Evolutionary conservation across 2,329 filamentous ascomycete genomes (phyloP), one percentile per base, ranked within the genome.

Genomic region (Alternaria longipes): DNA sequence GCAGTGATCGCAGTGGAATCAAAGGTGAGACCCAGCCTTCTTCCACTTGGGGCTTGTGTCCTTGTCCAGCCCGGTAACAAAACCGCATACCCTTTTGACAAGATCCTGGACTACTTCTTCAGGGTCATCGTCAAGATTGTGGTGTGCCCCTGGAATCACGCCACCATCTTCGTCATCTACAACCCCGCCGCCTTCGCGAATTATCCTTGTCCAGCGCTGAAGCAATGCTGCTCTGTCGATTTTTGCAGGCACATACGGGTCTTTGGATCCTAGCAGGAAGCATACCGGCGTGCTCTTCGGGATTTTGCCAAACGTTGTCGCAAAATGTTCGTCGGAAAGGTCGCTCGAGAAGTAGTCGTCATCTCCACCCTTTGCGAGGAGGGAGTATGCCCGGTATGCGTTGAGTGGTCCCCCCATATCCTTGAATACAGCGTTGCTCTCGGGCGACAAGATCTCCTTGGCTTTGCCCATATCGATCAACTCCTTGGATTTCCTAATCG

Each of bases 331-430:
- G 42, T 87, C 84, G 0, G 81, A 77, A n/a, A 95, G 80, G 73
- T 95, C 91, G 3, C 88, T 89, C n/a, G 91, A 94, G 80, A 97
- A 97, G 73, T 91, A 92, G 75, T 97, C 94, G 75, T 97, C 94
- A 60, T 91, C 90, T 9, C 90, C 91, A 5, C 88, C 83, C 52
- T 82, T 78, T 22, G 83, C 85, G 0, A 84, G 81, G 7, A 91
- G 79, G 47, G 86, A 87, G 36, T 89, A 73, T 75, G 87, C 90
- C 42, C 89, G 76, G 46, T 81, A 80, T 8, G 88, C 86, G n/a
- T 81, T 84, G 5, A 90, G 78, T 0, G 85, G 84, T 0, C 80
- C 79, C 45, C 75, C 69, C 36, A 77, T 60, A 59, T 67, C 44
- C 58, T 70, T 28, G 1, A 62, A 40, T 62, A 82, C 41, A 58